Conservation (phyloP, 352 stramenopile species). For the Elongisporangium anandrum region DNA sequence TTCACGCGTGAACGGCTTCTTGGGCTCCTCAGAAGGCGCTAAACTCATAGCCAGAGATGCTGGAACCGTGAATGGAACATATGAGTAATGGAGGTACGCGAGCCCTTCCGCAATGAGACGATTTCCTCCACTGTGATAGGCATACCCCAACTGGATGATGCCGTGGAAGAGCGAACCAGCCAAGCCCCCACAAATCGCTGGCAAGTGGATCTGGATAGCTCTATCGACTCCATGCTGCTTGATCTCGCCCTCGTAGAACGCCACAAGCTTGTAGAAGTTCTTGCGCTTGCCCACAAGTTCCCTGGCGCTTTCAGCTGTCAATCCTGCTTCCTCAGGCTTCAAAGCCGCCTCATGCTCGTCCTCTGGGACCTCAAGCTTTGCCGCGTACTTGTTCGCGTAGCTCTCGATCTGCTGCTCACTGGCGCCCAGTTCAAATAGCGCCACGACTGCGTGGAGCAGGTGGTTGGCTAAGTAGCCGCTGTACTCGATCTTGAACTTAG, state of each 20-base stretch:
- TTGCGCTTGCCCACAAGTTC: conserved; percentile 23
- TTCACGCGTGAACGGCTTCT: conserved; percentile 14
- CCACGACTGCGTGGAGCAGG: conserved; percentile 33
- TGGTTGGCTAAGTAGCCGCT: conserved; percentile 33
- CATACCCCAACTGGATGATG: conserved; percentile 40
- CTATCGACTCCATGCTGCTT: conserved; percentile 21
- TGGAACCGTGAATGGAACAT: conserved; percentile 30
- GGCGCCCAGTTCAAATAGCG: conserved; percentile 28
- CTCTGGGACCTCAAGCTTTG: conserved; percentile 24
- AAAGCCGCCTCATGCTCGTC: conserved; percentile 20
- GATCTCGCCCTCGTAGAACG: conserved; percentile 24
- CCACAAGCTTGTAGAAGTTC: conserved; percentile 20
- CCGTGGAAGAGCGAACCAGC: conserved; percentile 31
- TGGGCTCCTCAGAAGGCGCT: conserved; percentile 5
- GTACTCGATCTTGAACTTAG: conserved; percentile 31
- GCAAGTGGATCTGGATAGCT: conserved; percentile 23
- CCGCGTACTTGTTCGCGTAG: conserved; percentile 22
- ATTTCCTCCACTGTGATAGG: conserved; percentile 30
- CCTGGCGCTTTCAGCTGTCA: conserved; percentile 16
- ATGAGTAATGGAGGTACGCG: conserved; percentile 29
- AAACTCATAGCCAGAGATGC: neutral
- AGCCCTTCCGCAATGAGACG: conserved; percentile 29
- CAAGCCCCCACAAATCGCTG: conserved; percentile 21
- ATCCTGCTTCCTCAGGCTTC: conserved; percentile 1
- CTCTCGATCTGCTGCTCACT: conserved; percentile 21